Base-by-base conservation (phyloP, 495 filamentous ascomycete species). In the Penicillium daleae region DNA sequence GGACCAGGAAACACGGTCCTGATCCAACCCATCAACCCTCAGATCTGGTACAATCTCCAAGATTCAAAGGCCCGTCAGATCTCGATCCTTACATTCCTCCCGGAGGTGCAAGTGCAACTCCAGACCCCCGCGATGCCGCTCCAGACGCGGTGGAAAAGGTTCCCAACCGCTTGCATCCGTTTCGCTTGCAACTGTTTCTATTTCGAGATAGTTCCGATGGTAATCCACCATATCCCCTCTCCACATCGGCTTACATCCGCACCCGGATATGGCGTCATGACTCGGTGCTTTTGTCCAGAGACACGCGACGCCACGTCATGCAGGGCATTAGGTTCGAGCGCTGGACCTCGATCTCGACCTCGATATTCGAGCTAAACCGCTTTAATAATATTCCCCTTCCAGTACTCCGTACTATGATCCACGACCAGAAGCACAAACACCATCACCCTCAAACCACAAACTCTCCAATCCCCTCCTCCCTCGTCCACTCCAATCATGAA, bases 401-500 rank as follows among this genome's bases (percentile, higher is more conserved):
- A n/a, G n/a, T n/a, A n/a, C n/a, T n/a, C n/a, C n/a, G n/a, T n/a
- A n/a, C n/a, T n/a, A n/a, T n/a, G n/a, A n/a, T n/a, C n/a, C n/a
- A n/a, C n/a, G n/a, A n/a, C n/a, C n/a, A n/a, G n/a, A 31, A 31
- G 29, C 32, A 50, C 0, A 13, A 15, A 50, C 26, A 5, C 21
- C 19, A 50, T n/a, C 5, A 32, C n/a, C 15, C 12, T 17, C n/a
- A 4, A 50, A 15, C 27, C 27, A 27, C 15, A 50, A 29, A 39
- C 22, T 22, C 19, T 35, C 46, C 39, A 4, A 6, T 40, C 13
- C 13, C 37, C 37, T 40, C 19, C 39, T n/a, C 0, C 17, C 5
- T 22, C 4, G 4, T 1, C 10, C 27, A 2, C n/a, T 31, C 50
- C 49, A 42, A 74, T 57, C 76, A 83, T 85, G 83, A 84, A 86